Conservation (phyloP, 352 stramenopile genomes). For the Phytopythium mirpurense region DNA sequence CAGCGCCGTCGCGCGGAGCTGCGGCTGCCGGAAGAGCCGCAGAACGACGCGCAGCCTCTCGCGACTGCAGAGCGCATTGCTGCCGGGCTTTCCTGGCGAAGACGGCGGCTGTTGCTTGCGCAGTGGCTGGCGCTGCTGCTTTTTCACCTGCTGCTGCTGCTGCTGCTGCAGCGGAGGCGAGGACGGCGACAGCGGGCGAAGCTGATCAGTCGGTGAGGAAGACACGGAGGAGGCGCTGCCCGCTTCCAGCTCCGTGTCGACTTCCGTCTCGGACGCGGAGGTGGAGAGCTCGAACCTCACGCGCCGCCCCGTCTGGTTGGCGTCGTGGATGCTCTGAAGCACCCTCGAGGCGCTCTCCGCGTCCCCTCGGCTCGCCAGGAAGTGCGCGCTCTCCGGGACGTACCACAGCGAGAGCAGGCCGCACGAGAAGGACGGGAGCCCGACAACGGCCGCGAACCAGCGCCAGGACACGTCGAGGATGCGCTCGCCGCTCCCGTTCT, state of each 20-base stretch:
- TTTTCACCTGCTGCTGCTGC: not conserved
- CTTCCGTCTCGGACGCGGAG: slow-evolving; percentile 11
- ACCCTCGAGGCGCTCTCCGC: slow-evolving; percentile 41
- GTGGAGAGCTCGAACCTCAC: slow-evolving; percentile 74
- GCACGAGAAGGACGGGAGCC: slow-evolving; percentile 61
- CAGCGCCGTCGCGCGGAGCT: slow-evolving; percentile 39
- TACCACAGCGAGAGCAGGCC: slow-evolving; percentile 62
- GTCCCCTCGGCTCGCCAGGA: slow-evolving; percentile 52
- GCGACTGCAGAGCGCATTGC: slow-evolving; percentile 49
- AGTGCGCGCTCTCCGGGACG: slow-evolving; percentile 82
- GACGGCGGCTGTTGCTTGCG: not conserved
- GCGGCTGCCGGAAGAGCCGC: slow-evolving; percentile 42
- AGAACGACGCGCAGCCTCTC: slow-evolving; percentile 40
- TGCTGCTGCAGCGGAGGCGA: not conserved
- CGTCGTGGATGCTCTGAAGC: slow-evolving; percentile 54
- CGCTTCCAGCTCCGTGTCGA: not conserved
- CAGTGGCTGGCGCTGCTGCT: slow-evolving; percentile 2
- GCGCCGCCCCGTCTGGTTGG: slow-evolving; percentile 35
- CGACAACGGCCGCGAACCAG: slow-evolving; percentile 66
- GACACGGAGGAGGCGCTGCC: not conserved
- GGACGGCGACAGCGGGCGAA: not conserved
- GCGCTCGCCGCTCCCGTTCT: slow-evolving; percentile 35
- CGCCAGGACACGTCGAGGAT: slow-evolving; percentile 40
- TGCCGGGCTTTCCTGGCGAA: not conserved
- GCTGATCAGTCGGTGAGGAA: not conserved